Percentiles rank a stretch among this genome's conserved stretches.
Conservation (phyloP, 2,329 filamentous ascomycete genomes). For the Talaromyces piceae region DNA sequence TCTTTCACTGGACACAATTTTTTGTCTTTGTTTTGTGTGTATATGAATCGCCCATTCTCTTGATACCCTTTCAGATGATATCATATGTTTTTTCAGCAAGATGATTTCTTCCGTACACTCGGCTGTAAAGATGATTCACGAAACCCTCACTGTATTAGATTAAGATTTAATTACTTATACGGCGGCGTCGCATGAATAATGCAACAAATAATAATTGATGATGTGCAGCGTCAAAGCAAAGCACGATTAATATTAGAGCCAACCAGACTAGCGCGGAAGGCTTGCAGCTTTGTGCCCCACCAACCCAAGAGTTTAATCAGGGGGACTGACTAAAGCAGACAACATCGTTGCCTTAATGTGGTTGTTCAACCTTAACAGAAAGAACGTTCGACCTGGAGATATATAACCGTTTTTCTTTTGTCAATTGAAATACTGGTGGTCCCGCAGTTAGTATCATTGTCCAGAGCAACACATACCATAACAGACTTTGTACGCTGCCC, state of each 20-base stretch:
- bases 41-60: background rate
- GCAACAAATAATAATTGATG: no score
- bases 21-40: background rate
- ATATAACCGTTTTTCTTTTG: no score
- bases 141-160: no score
- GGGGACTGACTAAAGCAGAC: background rate
- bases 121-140: no score
- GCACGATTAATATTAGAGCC: background rate
- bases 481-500: no score
- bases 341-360: background rate
- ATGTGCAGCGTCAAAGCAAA: background rate
- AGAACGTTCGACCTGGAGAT: no score
- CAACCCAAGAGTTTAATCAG: background rate
- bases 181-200: no score
- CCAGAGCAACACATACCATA: no score
- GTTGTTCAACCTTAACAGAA: no score
- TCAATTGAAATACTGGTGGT: no score
- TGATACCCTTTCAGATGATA: background rate
- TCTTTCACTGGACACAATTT: background rate
- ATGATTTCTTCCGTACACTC: background rate
- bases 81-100: background rate
- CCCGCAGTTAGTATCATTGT: no score
- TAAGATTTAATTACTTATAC: no score
- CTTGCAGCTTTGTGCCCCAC: background rate
- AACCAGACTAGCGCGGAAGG: background rate